phyloP scores from a whole-genome alignment of 495 filamentous ascomycete genomes.

The Aspergillus baeticus region DNA sequence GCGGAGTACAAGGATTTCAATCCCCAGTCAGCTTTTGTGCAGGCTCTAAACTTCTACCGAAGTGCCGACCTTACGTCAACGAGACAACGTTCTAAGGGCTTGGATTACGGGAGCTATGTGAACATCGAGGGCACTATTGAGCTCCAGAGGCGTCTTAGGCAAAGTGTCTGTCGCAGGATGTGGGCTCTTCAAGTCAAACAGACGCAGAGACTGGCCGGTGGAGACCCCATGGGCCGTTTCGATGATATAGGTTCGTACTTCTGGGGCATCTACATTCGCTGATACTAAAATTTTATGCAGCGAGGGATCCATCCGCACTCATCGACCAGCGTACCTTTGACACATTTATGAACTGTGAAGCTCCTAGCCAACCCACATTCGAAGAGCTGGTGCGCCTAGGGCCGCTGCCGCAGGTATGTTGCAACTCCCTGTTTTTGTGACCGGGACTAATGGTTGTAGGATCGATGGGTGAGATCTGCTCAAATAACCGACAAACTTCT shows the following conservation, averaged over 20 bases:
- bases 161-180: conserved; percentile 43
- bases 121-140: conserved; percentile 43
- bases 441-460: conserved; percentile 21
- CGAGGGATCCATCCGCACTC: conserved; percentile 26
- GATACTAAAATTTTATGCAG: conserved; percentile 20
- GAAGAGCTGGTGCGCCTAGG: conserved; percentile 43
- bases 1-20: conserved; percentile 45
- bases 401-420: conserved; percentile 39
- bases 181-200: conserved; percentile 41
- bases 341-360: conserved; percentile 49
- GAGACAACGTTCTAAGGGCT: conserved; percentile 31
- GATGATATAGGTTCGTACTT: conserved; percentile 37
- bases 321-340: conserved; percentile 36
- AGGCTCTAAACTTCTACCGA: conserved; percentile 42
- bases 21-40: conserved; percentile 39
- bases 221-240: conserved; percentile 33
- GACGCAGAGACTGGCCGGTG: conserved; percentile 41
- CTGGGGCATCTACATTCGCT: neutral
- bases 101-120: conserved; percentile 39
- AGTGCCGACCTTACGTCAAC: conserved; percentile 34
- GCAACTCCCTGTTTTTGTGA: neutral
- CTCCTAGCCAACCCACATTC: conserved; percentile 33
- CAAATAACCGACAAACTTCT: conserved; percentile 39
- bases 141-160: conserved; percentile 33
- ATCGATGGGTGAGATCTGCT: conserved; percentile 38